phyloP scores from a whole-genome alignment of 768 basidiomycete species.

The Amyloporia xantha region DNA sequence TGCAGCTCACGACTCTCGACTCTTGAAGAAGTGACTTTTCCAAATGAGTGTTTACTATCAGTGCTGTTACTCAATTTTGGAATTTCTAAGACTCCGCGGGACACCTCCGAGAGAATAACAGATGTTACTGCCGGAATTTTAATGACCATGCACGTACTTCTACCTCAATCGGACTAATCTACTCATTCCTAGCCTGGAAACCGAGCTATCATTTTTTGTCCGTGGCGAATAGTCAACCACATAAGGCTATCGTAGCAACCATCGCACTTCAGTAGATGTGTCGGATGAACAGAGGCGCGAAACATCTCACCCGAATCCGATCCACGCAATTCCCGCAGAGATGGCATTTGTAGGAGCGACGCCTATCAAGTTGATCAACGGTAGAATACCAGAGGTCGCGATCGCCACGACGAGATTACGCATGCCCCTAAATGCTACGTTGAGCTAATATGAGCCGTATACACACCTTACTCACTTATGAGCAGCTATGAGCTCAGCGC shows the following conservation, averaged over 20 bases:
- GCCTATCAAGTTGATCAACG: slow-evolving; percentile 47
- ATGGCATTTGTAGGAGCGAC: slow-evolving; percentile 42
- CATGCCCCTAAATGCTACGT: slow-evolving; percentile 32
- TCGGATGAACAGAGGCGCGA: not conserved
- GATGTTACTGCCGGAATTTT: too few species aligned
- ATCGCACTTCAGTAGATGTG: not conserved
- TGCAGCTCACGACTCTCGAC: too few species aligned
- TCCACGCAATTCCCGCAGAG: slow-evolving; percentile 39
- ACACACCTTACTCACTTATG: slow-evolving; percentile 34
- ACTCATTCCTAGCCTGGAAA: too few species aligned
- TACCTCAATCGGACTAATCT: too few species aligned
- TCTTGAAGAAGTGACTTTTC: too few species aligned
- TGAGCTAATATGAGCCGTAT: not conserved
- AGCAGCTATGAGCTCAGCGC: slow-evolving; percentile 60
- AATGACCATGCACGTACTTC: too few species aligned
- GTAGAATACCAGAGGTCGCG: slow-evolving; percentile 41
- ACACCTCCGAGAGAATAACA: too few species aligned
- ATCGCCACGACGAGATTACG: slow-evolving; percentile 39
- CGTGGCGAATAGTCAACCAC: slow-evolving; percentile 47
- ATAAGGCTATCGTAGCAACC: slow-evolving; percentile 33
- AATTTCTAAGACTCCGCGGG: too few species aligned
- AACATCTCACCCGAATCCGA: slow-evolving; percentile 47
- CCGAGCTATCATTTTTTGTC: slow-evolving; percentile 49
- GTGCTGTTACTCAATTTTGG: too few species aligned
- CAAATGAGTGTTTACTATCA: too few species aligned